Base-by-base conservation (phyloP, 2,329 filamentous ascomycete species). In the Fusarium liriodendri region DNA sequence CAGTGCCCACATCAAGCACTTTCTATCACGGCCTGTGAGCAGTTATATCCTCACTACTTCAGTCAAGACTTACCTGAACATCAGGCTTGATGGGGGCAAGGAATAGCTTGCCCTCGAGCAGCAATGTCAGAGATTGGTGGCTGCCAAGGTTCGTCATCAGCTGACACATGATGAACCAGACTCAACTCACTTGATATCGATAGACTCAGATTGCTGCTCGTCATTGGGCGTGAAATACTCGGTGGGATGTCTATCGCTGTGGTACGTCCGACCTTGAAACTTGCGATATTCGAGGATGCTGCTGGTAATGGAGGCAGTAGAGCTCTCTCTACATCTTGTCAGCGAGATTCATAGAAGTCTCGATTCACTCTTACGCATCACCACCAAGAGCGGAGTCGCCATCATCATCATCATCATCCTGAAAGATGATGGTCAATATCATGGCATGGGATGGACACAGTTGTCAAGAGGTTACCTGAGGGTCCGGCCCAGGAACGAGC, bases 161-260 rank as follows among this genome's bases (percentile, higher is more conserved):
- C 32, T 8, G 2, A 9, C 16, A 1, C 7, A 20, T n/a, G 25
- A 20, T 11, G 10, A 3, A 5, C 14, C 16, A 27, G 5, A 7
- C 10, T 16, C 47, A 14, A 47, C 71, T 18, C 10, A 75, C 76
- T 73, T 77, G 38, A 77, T 77, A 32, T 77, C 76, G 13, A 77
- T 77, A 22, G 76, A 77, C 2, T 69, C 68, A 6, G 75, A 72
- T 54, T 77, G 76, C 58, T 76, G 72, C 22, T 78, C 72, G 22
- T 78, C 76, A 16, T 78, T 78, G 11, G 74, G 76, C 11, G 73
- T 74, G 27, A 77, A 76, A 50, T 78, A 78, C 42, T 77, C 76
- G 0, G 67, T 75, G 10, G 66, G 66, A 13, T 76, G 73, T n/a
- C 66, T 58, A 5, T 77, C 76, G 14, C 76, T 78, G 18, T 78